These are phyloP conservation scores for Tylopilus felleus DNA, from an alignment of 768 basidiomycete genomes.

Conservation along the genomic window DNA sequence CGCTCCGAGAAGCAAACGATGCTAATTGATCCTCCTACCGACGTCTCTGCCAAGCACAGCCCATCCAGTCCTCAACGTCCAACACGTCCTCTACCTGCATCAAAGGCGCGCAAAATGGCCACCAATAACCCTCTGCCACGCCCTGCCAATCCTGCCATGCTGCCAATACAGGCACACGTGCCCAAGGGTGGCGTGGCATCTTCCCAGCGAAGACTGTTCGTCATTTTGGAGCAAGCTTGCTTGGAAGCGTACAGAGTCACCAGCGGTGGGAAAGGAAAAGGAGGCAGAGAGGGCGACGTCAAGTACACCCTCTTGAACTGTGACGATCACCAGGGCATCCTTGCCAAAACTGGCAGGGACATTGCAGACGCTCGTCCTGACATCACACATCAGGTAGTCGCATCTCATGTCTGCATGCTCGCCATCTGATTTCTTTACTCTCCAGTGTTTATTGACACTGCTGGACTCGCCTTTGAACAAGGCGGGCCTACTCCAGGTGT, in stretches of 20 bases:
- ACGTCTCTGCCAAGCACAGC: too few species aligned
- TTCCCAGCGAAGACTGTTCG: constrained; percentile 70
- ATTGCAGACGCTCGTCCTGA: constrained; percentile 99
- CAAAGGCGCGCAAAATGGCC: constrained; percentile 54
- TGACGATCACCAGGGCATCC: constrained; percentile 97
- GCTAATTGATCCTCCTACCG: constrained; percentile 31
- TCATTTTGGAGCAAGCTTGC: constrained; percentile 92
- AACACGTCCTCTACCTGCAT: constrained; percentile 58
- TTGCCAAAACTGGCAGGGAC: constrained; percentile 96
- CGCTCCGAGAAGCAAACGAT: constrained; percentile 35
- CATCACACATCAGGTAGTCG: constrained; percentile 91
- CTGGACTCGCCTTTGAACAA: constrained; percentile 98
- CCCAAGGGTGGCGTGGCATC: constrained; percentile 51
- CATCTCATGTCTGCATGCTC: background rate
- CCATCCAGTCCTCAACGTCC: constrained; percentile 56
- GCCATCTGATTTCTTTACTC: background rate
- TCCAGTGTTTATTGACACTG: constrained; percentile 88
- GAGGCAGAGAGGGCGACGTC: constrained; percentile 64
- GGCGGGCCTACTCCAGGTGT: constrained; percentile 93
- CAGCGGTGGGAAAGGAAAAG: constrained; percentile 50
- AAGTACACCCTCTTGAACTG: constrained; percentile 98
- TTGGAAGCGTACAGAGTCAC: constrained; percentile 91
- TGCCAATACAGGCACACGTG: constrained; percentile 80
- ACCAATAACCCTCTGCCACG: constrained; percentile 46
- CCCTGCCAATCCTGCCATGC: constrained; percentile 69